Conservation (phyloP, 2,329 filamentous ascomycete species). For the Cladosporium sp. region DNA sequence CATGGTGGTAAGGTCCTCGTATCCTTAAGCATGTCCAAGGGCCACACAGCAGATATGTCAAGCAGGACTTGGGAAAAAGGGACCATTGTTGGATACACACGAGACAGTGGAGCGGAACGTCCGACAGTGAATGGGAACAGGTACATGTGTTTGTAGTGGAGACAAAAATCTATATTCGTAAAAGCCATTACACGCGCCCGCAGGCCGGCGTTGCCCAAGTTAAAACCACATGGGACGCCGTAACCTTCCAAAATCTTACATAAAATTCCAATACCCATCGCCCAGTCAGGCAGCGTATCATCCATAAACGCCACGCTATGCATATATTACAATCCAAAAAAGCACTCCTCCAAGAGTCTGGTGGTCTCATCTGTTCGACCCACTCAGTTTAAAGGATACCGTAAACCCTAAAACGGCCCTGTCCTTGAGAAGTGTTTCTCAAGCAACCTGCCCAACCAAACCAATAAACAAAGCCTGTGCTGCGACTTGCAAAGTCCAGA, state of each 20-base stretch:
- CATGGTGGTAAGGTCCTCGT: no score
- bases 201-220: background rate
- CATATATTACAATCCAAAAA: background rate
- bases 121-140: no score
- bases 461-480: slow-evolving; percentile 93
- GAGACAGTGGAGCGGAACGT: no score
- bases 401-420: background rate
- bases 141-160: background rate
- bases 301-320: background rate
- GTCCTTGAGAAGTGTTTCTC: background rate
- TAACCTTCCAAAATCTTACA: background rate
- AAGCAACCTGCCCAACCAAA: slow-evolving; percentile 75
- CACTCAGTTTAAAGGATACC: background rate
- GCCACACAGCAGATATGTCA: no score
- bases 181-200: background rate
- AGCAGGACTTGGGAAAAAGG: no score
- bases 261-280: background rate
- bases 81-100: no score
- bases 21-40: no score
- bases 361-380: slow-evolving; percentile 3
- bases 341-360: background rate
- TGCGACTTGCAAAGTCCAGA: slow-evolving; percentile 91
- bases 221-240: no score
- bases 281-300: background rate
- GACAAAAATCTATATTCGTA: background rate